A percentile compares a stretch with the other conserved stretches of the same genome.
Evolutionary conservation across 2,329 filamentous ascomycete species (phyloP).

Genomic region (Curvularia hawaiiensis): DNA sequence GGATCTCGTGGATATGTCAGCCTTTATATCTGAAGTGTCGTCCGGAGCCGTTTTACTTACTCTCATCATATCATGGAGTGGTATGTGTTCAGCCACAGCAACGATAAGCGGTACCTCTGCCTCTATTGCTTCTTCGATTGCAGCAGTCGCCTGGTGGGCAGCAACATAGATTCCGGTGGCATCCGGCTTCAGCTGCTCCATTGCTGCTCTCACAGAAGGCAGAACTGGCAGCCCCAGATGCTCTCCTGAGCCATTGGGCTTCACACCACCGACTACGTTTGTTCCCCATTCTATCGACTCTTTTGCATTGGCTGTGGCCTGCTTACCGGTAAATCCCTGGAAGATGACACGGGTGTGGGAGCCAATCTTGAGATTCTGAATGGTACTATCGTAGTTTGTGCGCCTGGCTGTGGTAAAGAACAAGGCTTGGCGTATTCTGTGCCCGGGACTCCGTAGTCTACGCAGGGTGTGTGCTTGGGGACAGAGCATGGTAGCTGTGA

Average conservation of each 20-base stretch:
- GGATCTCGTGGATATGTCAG: conserved; percentile 59
- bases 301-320: conserved; percentile 76
- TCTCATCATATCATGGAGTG: conserved; percentile 76
- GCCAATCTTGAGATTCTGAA: conserved; percentile 70
- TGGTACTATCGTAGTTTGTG: conserved; percentile 64
- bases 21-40: not conserved
- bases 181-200: conserved; percentile 73
- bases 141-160: conserved; percentile 71
- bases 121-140: conserved; percentile 80
- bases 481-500: conserved; percentile 18
- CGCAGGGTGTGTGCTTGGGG: conserved; percentile 19
- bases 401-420: conserved; percentile 39
- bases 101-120: conserved; percentile 79
- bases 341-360: conserved; percentile 70
- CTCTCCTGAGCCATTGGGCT: conserved; percentile 70
- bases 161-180: conserved; percentile 82
- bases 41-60: conserved; percentile 50
- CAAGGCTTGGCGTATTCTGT: conserved; percentile 16
- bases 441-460: conserved; percentile 6
- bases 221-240: conserved; percentile 76
- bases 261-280: conserved; percentile 79
- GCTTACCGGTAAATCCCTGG: conserved; percentile 71
- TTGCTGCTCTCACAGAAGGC: conserved; percentile 70
- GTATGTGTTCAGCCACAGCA: conserved; percentile 80
- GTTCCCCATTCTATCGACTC: conserved; percentile 80